Base-by-base conservation (phyloP, 768 basidiomycete genomes). In the Sutorius australiensis region DNA sequence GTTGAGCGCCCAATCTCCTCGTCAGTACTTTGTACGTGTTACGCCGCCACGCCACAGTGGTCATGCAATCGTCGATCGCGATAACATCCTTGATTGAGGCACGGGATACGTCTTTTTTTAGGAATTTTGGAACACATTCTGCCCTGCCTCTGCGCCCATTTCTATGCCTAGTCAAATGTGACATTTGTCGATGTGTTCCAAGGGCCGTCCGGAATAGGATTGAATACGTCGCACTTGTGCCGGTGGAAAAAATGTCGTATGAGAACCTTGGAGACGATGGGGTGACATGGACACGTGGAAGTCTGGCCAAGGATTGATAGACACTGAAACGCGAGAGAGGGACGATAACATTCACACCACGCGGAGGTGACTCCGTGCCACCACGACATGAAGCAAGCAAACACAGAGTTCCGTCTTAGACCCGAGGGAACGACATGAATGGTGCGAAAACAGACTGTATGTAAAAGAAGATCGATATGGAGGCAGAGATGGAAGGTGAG, bases 1-100 rank as follows among this genome's bases (percentile, higher is more conserved):
- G 64, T 79, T 82, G 64, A 85, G 83, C 80, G 77, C 30, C 64
- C 63, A 81, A 81, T 24, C 84, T 80, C 46, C 79, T 79, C 78
- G 75, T 17, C 77, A 76, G 8, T 77, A 69, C 75, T 80, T 53
- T 51, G 55, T 59, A 57, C 55, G 53, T 59, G 50, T 63, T 54
- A 31, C 48, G 57, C 33, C 11, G 16, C 36, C 33, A 47, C 33
- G 46, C 46, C 46, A 47, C 50, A 51, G 45, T 59, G 48, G 55
- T 46, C 54, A 48, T 17, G 27, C 37, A 38, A 54, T 45, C 59
- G 69, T 65, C 69, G 63, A 69, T 69, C 67, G 65, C 63, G 65
- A 65, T 60, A 65, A 43, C 43, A 43, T 57, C 46, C 59, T 53
- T 55, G 39, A 55, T 62, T 52, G 64, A 70, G 67, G 64, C 54